Evolutionary conservation across 495 filamentous ascomycete species (phyloP), one percentile per base, ranked within the genome.

Genomic region (Corynascus novoguineensis): DNA sequence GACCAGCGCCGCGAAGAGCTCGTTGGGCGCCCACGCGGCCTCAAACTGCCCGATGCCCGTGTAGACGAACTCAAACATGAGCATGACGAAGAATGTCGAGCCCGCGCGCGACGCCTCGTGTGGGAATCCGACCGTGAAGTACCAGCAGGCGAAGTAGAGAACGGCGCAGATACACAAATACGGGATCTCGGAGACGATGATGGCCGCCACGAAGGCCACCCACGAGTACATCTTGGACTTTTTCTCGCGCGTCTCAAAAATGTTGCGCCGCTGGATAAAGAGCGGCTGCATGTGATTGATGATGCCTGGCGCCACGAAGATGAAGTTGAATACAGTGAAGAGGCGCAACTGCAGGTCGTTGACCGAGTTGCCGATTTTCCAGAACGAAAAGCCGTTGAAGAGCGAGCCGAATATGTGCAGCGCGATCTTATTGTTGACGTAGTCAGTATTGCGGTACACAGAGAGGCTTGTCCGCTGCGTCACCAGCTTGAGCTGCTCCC

Each of bases 311-410:
- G 71, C 64, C 48, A 80, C 75, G 15, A 73, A 72, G 53, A 75
- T 66, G 10, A 88, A 72, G 78, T 89, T 80, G 68, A 92, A 90
- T 48, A 90, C 77, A 58, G 78, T 75, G 70, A 90, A 89, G 65
- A 90, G 78, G 58, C 84, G 80, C 61, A 88, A 86, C 64, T 89
- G 86, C 45, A 90, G 77, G 24, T 87, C 89, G 62, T 86, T 83
- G 11, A 81, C 67, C 29, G 77, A 78, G 55, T 78, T 79, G 15
- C 81, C 73, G 10, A 86, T 78, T 44, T 84, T 78, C 77, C 81
- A 88, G 69, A 92, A 90, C 0, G 84, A 85, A 67, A 92, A 90
- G 24, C 86, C 86, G 58, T 87, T 88, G 74, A 90, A 89, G 1
- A 90, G 31, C 68, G 68, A 67, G 27, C 62, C 61, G 28, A 65